Percentiles rank a stretch among this genome's conserved stretches.
Evolutionary conservation across 1,284 basidiomycete genomes (phyloP).

Genomic region (Trametes versicolor): DNA sequence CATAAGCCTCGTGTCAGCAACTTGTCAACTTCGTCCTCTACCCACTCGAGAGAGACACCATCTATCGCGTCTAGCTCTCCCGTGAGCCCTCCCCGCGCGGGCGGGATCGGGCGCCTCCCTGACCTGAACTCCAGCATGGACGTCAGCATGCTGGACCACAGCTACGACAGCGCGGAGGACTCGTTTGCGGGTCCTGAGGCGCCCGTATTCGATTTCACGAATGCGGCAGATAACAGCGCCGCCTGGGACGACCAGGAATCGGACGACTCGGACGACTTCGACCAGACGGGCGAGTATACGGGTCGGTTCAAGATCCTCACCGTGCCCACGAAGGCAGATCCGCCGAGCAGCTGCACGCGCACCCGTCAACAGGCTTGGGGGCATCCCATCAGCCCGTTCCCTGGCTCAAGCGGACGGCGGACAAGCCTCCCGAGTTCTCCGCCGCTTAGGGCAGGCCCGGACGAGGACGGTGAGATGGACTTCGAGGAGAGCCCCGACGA

Average conservation of each 20-base stretch:
- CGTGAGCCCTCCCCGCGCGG: conserved; percentile 24
- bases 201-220: conserved; percentile 46
- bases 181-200: conserved; percentile 34
- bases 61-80: conserved; percentile 41
- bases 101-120: conserved; percentile 22
- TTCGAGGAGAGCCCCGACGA: conserved; percentile 27
- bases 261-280: conserved; percentile 41
- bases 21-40: conserved; percentile 18
- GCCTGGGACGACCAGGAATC: conserved; percentile 47
- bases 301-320: conserved; percentile 63
- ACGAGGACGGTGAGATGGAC: conserved; percentile 11
- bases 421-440: conserved; percentile 28
- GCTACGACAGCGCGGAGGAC: conserved; percentile 32
- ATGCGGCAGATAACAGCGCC: conserved; percentile 30
- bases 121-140: conserved; percentile 34
- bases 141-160: conserved; percentile 22
- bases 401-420: conserved; percentile 17
- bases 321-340: conserved; percentile 72
- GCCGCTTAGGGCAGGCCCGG: conserved; percentile 21
- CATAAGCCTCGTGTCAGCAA: conserved; percentile 13
- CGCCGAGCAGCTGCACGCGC: conserved; percentile 65
- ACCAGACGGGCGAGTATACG: conserved; percentile 67
- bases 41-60: conserved; percentile 37
- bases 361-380: conserved; percentile 69
- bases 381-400: conserved; percentile 70